Percentiles rank a stretch among this genome's conserved stretches.
Conservation (phyloP, 2,329 filamentous ascomycete species). For the Hypocrella siamensis region DNA sequence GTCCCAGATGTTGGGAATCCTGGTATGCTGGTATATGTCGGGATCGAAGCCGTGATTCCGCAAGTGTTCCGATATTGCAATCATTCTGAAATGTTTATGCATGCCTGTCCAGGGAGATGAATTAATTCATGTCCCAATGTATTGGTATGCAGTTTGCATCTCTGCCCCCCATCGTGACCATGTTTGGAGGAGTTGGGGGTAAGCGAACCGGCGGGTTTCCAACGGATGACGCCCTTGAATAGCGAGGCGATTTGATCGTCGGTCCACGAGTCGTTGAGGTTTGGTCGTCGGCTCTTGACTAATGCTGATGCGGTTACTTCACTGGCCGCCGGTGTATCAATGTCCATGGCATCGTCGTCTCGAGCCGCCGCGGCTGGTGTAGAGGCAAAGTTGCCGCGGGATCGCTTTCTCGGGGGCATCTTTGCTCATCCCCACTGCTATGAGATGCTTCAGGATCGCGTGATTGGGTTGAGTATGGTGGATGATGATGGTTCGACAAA, state of each 20-base stretch:
- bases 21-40: slow-evolving; percentile 58
- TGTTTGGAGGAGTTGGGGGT: background rate
- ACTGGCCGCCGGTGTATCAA: slow-evolving; percentile 39
- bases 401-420: slow-evolving; percentile 60
- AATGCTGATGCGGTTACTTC: slow-evolving; percentile 23
- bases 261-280: slow-evolving; percentile 63
- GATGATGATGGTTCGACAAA: too few relatives aligned
- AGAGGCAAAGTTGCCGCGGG: slow-evolving; percentile 35
- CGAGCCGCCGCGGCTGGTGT: slow-evolving; percentile 38
- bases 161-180: too few relatives aligned
- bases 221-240: slow-evolving; percentile 82
- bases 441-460: background rate
- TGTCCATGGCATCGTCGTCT: slow-evolving; percentile 45
- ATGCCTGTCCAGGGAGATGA: slow-evolving; percentile 40
- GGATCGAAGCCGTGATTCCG: slow-evolving; percentile 68
- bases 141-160: too few relatives aligned
- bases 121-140: background rate
- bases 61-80: slow-evolving; percentile 67
- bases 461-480: too few relatives aligned
- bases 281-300: slow-evolving; percentile 8
- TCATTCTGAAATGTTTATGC: slow-evolving; percentile 88
- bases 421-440: slow-evolving; percentile 2
- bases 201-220: slow-evolving; percentile 79
- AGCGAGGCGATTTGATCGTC: slow-evolving; percentile 89
- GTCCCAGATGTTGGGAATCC: slow-evolving; percentile 80